A percentile compares a stretch with the other conserved stretches of the same genome.
Evolutionary conservation across 129 eudicot genomes (phyloP).

Genomic region (Erigeron canadensis): DNA sequence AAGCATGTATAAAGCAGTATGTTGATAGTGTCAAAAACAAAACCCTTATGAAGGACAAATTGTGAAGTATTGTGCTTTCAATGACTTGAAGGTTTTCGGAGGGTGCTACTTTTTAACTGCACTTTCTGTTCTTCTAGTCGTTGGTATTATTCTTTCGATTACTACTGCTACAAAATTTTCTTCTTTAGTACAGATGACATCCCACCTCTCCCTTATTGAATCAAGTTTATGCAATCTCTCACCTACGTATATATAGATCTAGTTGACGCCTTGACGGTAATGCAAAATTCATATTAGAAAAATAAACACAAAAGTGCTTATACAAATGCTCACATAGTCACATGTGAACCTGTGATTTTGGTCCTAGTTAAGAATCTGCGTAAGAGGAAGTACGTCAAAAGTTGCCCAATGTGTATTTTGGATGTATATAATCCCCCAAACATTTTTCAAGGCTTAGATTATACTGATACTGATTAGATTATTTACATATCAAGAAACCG

Average conservation of each 20-base stretch:
- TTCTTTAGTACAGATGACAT: slow-evolving; percentile 9
- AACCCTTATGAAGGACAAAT: slow-evolving; percentile 21
- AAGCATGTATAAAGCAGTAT: slow-evolving; percentile 30
- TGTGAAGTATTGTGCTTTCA: slow-evolving; percentile 18
- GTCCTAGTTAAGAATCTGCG: too few species aligned
- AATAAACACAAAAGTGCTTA: neutral
- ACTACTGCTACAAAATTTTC: neutral
- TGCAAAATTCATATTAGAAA: neutral
- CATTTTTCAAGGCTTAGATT: too few species aligned
- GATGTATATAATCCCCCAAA: too few species aligned
- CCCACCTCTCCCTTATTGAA: neutral
- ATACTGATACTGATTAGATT: too few species aligned
- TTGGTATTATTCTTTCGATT: neutral
- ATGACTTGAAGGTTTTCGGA: slow-evolving; percentile 22
- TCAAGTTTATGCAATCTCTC: slow-evolving; percentile 8
- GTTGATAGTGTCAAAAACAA: slow-evolving; percentile 30
- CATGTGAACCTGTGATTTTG: too few species aligned
- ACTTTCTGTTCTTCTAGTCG: slow-evolving; percentile 24
- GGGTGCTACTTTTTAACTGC: slow-evolving; percentile 53
- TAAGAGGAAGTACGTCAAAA: too few species aligned
- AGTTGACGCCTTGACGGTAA: neutral
- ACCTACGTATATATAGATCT: neutral
- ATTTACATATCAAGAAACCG: too few species aligned
- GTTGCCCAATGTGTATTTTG: too few species aligned
- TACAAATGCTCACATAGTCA: too few species aligned